Base-by-base conservation (phyloP, 2,329 filamentous ascomycete species). In the Hymenoscyphus occultus region DNA sequence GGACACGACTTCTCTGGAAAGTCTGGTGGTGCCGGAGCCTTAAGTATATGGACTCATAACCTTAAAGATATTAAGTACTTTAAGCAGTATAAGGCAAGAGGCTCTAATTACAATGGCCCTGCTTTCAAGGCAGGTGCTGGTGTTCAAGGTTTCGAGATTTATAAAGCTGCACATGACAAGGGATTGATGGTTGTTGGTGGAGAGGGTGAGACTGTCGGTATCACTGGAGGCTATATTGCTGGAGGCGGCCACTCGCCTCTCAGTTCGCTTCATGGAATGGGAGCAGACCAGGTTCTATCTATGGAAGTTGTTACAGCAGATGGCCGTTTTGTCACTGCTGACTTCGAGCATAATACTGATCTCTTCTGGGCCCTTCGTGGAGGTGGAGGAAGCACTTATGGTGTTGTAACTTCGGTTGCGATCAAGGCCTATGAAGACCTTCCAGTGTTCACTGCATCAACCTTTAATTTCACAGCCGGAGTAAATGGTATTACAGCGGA, bases 351-450 rank as follows among this genome's bases (percentile, higher is more conserved):
- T 48, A 80, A 88, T 63, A 67, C 77, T 0, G 86, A 89, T 60
- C 76, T 90, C 0, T 89, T 87, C 73, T 90, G 86, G 86, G 87
- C 86, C 0, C 78, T 88, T 64, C 77, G 83, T 63, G 85, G 86
- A 6, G 80, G 84, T 5, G 85, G 84, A 6, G 84, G 83, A 2
- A 82, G 81, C 19, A 88, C 84, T 0, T 90, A 86, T 70, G 86
- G 83, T 0, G 65, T 71, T 4, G 68, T 68, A 4, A 67, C 81
- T 1, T 85, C 83, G 0, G 76, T 88, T 48, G 87, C 84, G 0
- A 72, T 84, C 12, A 82, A 82, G 65, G 81, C 83, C 0, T 78
- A 85, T 69, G 78, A 80, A 0, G 80, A 79, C 2, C 71, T 73
- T 0, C 74, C 74, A 0, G 76, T 77, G 1, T 39, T 42, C n/a